Base-by-base conservation (phyloP, 495 filamentous ascomycete genomes). In the Penicillium goetzii region DNA sequence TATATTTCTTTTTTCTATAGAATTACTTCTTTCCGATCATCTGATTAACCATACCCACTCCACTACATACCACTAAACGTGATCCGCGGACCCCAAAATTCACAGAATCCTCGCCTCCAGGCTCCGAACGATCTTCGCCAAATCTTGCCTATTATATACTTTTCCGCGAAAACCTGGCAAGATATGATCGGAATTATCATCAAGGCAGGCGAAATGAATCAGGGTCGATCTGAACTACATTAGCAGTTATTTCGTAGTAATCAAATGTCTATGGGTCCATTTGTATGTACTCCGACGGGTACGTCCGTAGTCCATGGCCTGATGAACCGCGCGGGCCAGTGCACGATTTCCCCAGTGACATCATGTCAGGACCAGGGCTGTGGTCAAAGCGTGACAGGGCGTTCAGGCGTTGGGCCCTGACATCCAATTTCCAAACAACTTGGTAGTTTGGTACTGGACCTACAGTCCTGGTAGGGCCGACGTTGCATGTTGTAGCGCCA, bases 301-400 rank as follows among this genome's bases (percentile, higher is more conserved):
- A n/a, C n/a, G n/a, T n/a, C 17, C 5, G n/a, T n/a, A 43, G 40
- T 2, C 11, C 21, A 33, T 58, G 26, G 53, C 45, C 41, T 45
- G 54, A 52, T 41, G 65, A 57, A 65, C 52, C 52, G 43, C 40
- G 63, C 59, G 60, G 65, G 70, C 70, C 70, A 70, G 63, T 68
- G 70, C 68, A 62, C 65, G 62, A 66, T 68, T 72, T 66, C 70
- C 70, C 68, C 62, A 66, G 68, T 70, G 70, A 70, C 70, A 72
- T 70, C 70, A 72, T 67, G 53, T 51, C 33, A 56, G 50, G n/a
- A n/a, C 40, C 26, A 43, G 36, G 43, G 19, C 43, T 47, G 43
- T 25, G 64, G 70, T 70, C 70, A 63, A 59, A 68, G 68, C 65
- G 62, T 59, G 30, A 17, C 36, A 40, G 21, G 53, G 56, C 55